Conservation (phyloP, 2,329 filamentous ascomycete genomes). For the Aspergillus udagawae region DNA sequence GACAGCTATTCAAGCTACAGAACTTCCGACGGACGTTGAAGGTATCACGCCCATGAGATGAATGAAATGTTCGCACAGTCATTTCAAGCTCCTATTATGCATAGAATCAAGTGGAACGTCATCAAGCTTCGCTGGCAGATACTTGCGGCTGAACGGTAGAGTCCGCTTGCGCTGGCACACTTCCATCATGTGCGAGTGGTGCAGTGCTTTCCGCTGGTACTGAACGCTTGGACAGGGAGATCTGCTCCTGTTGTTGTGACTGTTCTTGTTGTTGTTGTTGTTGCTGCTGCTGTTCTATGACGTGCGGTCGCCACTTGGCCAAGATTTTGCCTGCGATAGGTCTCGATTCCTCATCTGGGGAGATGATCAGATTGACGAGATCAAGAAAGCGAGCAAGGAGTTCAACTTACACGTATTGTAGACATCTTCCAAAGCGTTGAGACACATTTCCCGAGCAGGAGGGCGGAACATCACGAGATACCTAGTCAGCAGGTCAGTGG, state of each 20-base stretch:
- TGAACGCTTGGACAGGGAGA: background rate
- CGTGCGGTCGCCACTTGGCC: slow-evolving; percentile 52
- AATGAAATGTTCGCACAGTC: background rate
- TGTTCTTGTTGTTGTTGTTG: slow-evolving; percentile 11
- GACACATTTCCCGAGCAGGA: slow-evolving; percentile 53
- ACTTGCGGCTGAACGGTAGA: background rate
- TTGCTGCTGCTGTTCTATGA: slow-evolving; percentile 21
- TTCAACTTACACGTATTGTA: slow-evolving; percentile 50
- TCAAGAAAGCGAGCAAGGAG: background rate
- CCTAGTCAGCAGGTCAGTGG: slow-evolving; percentile 24
- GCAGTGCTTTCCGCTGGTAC: background rate
- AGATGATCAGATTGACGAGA: background rate
- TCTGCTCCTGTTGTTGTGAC: slow-evolving; percentile 3
- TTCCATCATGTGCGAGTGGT: background rate
- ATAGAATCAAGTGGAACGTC: background rate
- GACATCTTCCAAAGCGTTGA: slow-evolving; percentile 57
- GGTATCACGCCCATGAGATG: background rate
- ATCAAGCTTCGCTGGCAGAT: background rate
- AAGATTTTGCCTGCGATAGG: slow-evolving; percentile 52
- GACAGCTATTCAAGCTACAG: background rate
- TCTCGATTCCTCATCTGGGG: slow-evolving; percentile 43
- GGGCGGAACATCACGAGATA: slow-evolving; percentile 58
- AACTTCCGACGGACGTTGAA: background rate
- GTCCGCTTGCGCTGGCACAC: background rate
- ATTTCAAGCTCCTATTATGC: background rate